Base-by-base conservation (phyloP, 1,284 basidiomycete species). In the Apiotrichum domesticum region DNA sequence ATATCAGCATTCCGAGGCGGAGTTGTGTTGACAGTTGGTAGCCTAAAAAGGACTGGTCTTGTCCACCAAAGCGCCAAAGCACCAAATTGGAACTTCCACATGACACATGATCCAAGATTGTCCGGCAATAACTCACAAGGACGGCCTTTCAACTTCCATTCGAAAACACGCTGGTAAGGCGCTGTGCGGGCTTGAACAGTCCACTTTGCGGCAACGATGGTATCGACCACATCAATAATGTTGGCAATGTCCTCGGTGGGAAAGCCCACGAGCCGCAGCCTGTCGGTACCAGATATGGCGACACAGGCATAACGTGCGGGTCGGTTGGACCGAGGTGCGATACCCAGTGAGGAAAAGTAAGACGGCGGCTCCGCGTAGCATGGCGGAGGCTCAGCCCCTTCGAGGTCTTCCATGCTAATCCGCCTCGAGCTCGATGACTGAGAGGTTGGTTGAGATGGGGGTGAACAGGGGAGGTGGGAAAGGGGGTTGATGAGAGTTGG, bases 101-200 rank as follows among this genome's bases (percentile, higher is more conserved):
- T 21, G 21, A 21, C 21, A 21, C 21, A 21, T 21, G 21, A 21
- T 21, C 21, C 21, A 21, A 21, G 21, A 21, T 21, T 21, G 21
- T 21, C 21, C 21, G 21, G 21, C 21, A 21, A 21, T 21, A 21
- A 62, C 69, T 59, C 49, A 71, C 69, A 70, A 32, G 67, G 68
- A 3, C 57, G 55, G 1, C 71, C 71, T 6, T 50, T 51, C 15
- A 73, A 50, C 54, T 71, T 73, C 66, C 66, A 71, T 53, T 71
- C 69, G 44, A 57, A 68, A 9, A 59, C 59, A 6, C 46, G 49
- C 9, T 54, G 41, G 56, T 61, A 46, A 48, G 55, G 11, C 44
- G 34, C 3, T 52, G 50, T 51, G n/a, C 50, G 50, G 32, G 40
- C 50, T n/a, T 51, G 50, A 2, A 51, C 41, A 3, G 21, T 41